Evolutionary conservation across 78 protist genomes (phyloP).

Genomic region (Pigoraptor vietnamica): DNA sequence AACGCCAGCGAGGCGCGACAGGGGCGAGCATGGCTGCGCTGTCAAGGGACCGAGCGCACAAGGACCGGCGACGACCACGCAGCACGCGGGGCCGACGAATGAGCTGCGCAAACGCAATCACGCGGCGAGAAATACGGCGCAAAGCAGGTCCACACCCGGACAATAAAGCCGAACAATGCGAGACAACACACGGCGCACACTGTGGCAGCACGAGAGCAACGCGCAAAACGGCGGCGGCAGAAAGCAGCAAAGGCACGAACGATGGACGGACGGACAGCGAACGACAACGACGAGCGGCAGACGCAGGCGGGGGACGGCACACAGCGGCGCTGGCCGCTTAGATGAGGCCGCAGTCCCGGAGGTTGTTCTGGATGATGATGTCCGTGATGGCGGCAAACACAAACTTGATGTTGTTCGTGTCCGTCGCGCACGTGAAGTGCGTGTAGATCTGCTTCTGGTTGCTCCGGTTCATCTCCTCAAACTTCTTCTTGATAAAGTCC

Average conservation of each 20-base stretch:
- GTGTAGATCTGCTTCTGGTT: conserved; percentile 59
- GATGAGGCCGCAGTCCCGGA: conserved; percentile 36
- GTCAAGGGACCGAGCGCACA: too few species aligned
- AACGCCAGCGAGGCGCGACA: too few species aligned
- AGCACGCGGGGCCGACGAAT: too few species aligned
- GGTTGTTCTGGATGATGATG: conserved; percentile 49
- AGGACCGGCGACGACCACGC: too few species aligned
- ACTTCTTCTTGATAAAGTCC: conserved; percentile 42
- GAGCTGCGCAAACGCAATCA: too few species aligned
- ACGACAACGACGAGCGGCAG: not conserved
- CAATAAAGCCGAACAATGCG: not conserved
- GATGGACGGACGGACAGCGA: not conserved
- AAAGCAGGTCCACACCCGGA: too few species aligned
- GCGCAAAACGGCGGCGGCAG: not conserved
- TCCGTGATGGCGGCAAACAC: conserved; percentile 75
- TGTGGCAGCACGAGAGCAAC: not conserved
- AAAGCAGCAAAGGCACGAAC: not conserved
- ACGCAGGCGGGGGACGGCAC: too few species aligned
- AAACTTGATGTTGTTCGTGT: conserved; percentile 74
- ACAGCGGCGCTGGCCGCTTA: not conserved
- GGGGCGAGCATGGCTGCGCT: too few species aligned
- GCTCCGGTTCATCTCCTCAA: conserved; percentile 31
- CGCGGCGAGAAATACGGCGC: too few species aligned
- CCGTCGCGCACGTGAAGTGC: conserved; percentile 85
- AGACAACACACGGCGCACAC: not conserved